A percentile compares a stretch with the other conserved stretches of the same genome.
phyloP scores from a whole-genome alignment of 768 basidiomycete species.

The Porphyrellus cyaneotinctus region DNA sequence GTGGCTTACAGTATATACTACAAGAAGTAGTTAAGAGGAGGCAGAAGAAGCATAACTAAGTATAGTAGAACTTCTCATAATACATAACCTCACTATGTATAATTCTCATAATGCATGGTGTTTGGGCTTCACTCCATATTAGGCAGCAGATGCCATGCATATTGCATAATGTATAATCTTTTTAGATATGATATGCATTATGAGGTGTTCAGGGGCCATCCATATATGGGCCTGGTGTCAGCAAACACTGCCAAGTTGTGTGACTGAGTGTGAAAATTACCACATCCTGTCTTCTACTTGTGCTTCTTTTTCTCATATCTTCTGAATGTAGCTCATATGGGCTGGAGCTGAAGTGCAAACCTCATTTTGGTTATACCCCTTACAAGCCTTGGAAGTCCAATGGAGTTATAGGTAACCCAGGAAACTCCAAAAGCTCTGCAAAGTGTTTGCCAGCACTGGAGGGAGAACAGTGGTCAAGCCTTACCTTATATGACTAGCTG shows the following conservation, averaged over 20 bases:
- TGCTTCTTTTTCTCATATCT: not conserved
- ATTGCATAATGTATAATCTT: not conserved
- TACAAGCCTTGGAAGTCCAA: not conserved
- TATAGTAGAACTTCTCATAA: too few species aligned
- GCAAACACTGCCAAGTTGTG: not conserved
- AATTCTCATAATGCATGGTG: not conserved
- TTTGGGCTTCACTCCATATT: not conserved
- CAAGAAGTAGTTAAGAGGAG: too few species aligned
- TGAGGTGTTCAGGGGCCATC: not conserved
- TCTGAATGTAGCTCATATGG: not conserved
- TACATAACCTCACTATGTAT: slow-evolving; percentile 14
- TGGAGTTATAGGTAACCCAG: not conserved
- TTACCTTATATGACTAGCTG: not conserved
- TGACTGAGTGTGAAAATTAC: not conserved
- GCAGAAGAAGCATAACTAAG: too few species aligned
- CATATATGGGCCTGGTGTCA: too few species aligned
- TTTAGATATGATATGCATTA: not conserved
- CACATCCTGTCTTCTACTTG: too few species aligned
- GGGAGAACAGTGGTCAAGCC: not conserved
- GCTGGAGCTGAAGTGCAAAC: not conserved
- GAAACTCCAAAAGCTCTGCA: not conserved
- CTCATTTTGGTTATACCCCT: not conserved
- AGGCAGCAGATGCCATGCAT: not conserved
- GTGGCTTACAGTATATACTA: too few species aligned
- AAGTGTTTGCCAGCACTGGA: not conserved